A percentile compares a stretch with the other conserved stretches of the same genome.
phyloP scores from a whole-genome alignment of 768 basidiomycete genomes.

The Tylopilus cervinicoccineus region DNA sequence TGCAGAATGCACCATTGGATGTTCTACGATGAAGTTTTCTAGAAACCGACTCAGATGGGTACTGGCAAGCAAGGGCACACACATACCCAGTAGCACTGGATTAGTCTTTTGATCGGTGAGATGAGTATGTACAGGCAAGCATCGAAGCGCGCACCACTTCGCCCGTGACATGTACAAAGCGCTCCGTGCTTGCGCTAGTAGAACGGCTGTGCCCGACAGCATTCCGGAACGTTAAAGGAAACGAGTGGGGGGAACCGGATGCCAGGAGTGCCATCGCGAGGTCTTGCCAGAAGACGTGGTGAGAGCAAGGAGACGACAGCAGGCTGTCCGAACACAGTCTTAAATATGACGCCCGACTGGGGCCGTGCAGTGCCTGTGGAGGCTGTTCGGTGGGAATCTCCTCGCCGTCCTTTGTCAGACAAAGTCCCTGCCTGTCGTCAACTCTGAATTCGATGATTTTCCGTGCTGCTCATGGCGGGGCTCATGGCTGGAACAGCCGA shows the following conservation, averaged over 20 bases:
- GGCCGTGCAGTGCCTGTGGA: too few species aligned
- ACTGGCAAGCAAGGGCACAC: not conserved
- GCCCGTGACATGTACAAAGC: slow-evolving; percentile 15
- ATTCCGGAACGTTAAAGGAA: not conserved
- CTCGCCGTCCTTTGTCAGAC: too few species aligned
- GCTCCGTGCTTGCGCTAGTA: not conserved
- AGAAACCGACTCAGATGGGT: not conserved
- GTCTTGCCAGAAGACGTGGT: slow-evolving; percentile 11
- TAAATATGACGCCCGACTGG: too few species aligned
- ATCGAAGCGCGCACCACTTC: slow-evolving; percentile 12
- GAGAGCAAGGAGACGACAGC: not conserved
- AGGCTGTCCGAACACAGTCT: not conserved
- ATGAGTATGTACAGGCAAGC: not conserved
- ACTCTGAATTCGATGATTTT: not conserved
- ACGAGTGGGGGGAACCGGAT: not conserved
- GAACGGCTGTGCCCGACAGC: not conserved
- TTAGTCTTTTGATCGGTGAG: slow-evolving; percentile 13
- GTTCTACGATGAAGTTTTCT: slow-evolving; percentile 16
- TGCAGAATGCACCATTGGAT: slow-evolving; percentile 14
- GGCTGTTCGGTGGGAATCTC: too few species aligned
- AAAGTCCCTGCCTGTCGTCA: too few species aligned
- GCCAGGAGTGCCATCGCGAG: slow-evolving; percentile 1
- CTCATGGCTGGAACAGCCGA: too few species aligned
- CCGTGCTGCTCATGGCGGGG: too few species aligned
- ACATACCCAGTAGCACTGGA: slow-evolving; percentile 16